Evolutionary conservation across 202 grass and related monocot genomes (phyloP).

Genomic region (Elaeis oleifera): DNA sequence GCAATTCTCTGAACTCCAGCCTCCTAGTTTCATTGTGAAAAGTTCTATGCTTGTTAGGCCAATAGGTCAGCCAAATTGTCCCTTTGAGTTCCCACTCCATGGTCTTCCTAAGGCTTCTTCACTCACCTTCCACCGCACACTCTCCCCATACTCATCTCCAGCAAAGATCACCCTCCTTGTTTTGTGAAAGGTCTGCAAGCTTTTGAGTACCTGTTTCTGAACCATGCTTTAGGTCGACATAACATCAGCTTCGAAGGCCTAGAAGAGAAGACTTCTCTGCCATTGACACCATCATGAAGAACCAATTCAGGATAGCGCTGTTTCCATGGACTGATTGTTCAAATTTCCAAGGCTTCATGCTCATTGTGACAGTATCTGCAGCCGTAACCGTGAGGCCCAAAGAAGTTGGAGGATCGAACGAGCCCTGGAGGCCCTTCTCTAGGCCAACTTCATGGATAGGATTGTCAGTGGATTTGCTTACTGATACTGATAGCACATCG

Average conservation of each 20-base stretch:
- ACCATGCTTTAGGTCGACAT: slow-evolving; percentile 67
- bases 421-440: slow-evolving; percentile 50
- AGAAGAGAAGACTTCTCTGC: slow-evolving; percentile 57
- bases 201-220: slow-evolving; percentile 66
- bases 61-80: slow-evolving; percentile 79
- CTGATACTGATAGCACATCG: slow-evolving; percentile 57
- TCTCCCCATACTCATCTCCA: slow-evolving; percentile 78
- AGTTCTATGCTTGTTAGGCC: slow-evolving; percentile 90
- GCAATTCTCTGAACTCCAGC: slow-evolving; percentile 64
- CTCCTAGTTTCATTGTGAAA: slow-evolving; percentile 60
- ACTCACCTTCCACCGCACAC: slow-evolving; percentile 71
- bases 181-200: slow-evolving; percentile 70
- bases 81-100: slow-evolving; percentile 79
- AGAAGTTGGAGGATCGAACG: slow-evolving; percentile 64
- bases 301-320: slow-evolving; percentile 62
- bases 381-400: slow-evolving; percentile 48
- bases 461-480: slow-evolving; percentile 77
- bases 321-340: slow-evolving; percentile 66
- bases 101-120: slow-evolving; percentile 32
- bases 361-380: slow-evolving; percentile 43
- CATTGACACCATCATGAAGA: slow-evolving; percentile 69
- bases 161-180: slow-evolving; percentile 67
- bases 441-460: slow-evolving; percentile 55
- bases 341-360: slow-evolving; percentile 91
- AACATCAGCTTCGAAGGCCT: slow-evolving; percentile 67